These are phyloP conservation scores for Saccharomyces jurei DNA, from an alignment of 805 yeast genomes.

Conservation along the genomic window DNA sequence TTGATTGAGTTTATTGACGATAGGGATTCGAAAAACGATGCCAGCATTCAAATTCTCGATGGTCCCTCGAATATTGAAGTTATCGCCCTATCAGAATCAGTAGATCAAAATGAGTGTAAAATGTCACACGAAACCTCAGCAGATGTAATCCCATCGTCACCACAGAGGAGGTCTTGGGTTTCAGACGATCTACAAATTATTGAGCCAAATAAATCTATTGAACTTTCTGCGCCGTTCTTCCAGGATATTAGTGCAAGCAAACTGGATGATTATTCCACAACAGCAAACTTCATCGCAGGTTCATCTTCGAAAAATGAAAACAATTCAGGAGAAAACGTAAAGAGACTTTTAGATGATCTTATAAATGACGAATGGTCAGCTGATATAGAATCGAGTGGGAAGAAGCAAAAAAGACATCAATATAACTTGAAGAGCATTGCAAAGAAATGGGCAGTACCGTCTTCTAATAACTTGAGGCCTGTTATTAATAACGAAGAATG, in stretches of 20 bases:
- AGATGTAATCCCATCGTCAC: background rate
- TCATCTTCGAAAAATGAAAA: background rate
- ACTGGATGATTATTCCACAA: background rate
- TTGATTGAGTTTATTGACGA: background rate
- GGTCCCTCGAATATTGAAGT: background rate
- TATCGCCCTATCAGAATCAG: background rate
- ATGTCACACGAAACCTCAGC: background rate
- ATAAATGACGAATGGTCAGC: slow-evolving; percentile 11
- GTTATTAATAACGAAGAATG: background rate
- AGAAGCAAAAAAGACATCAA: background rate
- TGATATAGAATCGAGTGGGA: background rate
- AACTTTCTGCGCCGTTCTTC: slow-evolving; percentile 17
- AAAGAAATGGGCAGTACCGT: background rate
- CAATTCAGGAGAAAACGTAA: background rate
- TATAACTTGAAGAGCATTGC: background rate
- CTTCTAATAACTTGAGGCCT: background rate
- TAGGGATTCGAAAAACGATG: background rate
- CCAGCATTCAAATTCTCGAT: background rate
- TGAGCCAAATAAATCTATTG: slow-evolving; percentile 10
- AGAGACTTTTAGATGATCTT: slow-evolving; percentile 12
- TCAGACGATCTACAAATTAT: background rate
- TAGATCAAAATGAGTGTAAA: background rate
- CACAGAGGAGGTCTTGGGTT: background rate
- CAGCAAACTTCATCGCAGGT: background rate
- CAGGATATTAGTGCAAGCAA: slow-evolving; percentile 14